Percentiles rank a stretch among this genome's conserved stretches.
These are phyloP conservation scores for Lentinula boryana DNA, from an alignment of 768 basidiomycete genomes.

Conservation along the genomic window DNA sequence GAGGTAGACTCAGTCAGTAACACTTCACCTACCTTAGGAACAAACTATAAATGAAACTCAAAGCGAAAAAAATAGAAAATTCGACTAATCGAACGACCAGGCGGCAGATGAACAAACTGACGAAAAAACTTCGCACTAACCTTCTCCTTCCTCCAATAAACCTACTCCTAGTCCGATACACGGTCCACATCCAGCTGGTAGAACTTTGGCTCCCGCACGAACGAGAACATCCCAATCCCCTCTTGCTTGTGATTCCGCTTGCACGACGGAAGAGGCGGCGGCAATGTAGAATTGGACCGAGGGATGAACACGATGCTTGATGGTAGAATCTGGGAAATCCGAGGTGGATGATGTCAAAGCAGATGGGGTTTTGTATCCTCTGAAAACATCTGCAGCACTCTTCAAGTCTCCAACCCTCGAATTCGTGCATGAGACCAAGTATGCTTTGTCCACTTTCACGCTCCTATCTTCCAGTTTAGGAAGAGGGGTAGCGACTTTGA, in stretches of 20 bases:
- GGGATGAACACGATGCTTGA: constrained; percentile 59
- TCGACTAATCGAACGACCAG: neutral
- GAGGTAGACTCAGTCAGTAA: neutral
- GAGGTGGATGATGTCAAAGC: neutral
- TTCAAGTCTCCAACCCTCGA: constrained; percentile 93
- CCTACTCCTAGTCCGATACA: constrained; percentile 97
- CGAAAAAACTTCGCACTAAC: neutral
- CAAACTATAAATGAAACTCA: neutral
- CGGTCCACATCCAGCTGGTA: constrained; percentile 96
- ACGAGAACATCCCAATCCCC: constrained; percentile 90
- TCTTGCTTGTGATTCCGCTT: constrained; percentile 76
- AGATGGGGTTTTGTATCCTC: constrained; percentile 29
- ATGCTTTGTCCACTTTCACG: constrained; percentile 92
- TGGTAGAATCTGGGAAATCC: neutral
- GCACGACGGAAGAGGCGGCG: constrained; percentile 88
- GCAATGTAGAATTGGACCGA: constrained; percentile 98
- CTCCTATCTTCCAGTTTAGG: constrained; percentile 69
- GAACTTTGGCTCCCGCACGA: constrained; percentile 83
- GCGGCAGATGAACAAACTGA: neutral
- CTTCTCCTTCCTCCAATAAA: constrained; percentile 85
- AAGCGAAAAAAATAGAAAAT: too few species aligned
- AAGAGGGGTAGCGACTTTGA: constrained; percentile 93
- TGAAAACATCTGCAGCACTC: constrained; percentile 86
- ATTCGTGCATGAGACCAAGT: constrained; percentile 98
- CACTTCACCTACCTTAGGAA: too few species aligned